phyloP scores from a whole-genome alignment of 2,329 filamentous ascomycete species.

The Cladosporium sp. region DNA sequence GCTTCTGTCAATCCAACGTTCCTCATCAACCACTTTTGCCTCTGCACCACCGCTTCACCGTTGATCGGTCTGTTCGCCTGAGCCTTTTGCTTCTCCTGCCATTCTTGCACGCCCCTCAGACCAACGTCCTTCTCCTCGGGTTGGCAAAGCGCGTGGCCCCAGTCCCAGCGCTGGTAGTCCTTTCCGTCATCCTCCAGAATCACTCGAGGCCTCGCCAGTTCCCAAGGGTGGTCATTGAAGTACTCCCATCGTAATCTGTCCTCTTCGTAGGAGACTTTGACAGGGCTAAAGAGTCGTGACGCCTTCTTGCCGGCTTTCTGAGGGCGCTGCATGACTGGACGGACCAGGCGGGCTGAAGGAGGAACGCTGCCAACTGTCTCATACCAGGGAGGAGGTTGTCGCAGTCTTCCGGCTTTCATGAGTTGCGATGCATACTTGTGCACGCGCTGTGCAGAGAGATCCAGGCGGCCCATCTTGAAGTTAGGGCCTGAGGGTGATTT shows the following conservation, averaged over 20 bases:
- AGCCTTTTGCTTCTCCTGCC: slow-evolving; percentile 43
- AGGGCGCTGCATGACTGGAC: slow-evolving; percentile 45
- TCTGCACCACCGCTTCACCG: slow-evolving; percentile 71
- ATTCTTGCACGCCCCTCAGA: slow-evolving; percentile 11
- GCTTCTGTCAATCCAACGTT: slow-evolving; percentile 33
- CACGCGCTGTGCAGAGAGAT: slow-evolving; percentile 47
- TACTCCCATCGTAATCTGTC: slow-evolving; percentile 75
- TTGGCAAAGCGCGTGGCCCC: slow-evolving; percentile 47
- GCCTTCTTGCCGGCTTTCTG: slow-evolving; percentile 52
- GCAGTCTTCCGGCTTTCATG: slow-evolving; percentile 38
- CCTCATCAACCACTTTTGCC: slow-evolving; percentile 79
- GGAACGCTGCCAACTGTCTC: slow-evolving; percentile 51
- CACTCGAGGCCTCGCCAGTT: slow-evolving; percentile 79
- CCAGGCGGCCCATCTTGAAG: slow-evolving; percentile 45
- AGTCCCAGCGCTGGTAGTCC: slow-evolving; percentile 69
- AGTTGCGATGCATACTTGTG: slow-evolving; percentile 47
- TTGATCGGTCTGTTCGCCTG: slow-evolving; percentile 72
- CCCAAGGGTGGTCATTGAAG: slow-evolving; percentile 94
- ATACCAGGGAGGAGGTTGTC: slow-evolving; percentile 50
- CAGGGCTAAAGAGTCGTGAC: slow-evolving; percentile 73
- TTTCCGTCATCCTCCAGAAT: slow-evolving; percentile 80
- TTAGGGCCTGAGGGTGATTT: neutral
- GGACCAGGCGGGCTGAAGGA: slow-evolving; percentile 54
- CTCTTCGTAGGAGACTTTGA: slow-evolving; percentile 72
- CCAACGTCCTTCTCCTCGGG: slow-evolving; percentile 9